These are phyloP conservation scores for Forsythia viridissima DNA, from an alignment of 257 asterid species.

Conservation along the genomic window DNA sequence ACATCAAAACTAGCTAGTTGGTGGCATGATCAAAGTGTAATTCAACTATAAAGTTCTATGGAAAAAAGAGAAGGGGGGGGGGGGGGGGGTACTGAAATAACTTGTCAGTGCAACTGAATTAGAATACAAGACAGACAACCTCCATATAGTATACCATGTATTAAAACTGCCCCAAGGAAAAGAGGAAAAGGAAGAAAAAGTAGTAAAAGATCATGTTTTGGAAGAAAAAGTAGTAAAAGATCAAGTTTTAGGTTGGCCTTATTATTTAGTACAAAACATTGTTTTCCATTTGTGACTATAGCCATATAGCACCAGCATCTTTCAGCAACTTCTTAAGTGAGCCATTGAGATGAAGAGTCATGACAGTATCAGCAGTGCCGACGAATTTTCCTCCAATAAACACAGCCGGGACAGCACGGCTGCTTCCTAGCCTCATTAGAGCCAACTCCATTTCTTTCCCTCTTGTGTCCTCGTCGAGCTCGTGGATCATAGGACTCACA, in stretches of 20 bases:
- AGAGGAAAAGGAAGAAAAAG: not conserved
- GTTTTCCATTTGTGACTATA: slow-evolving; percentile 25
- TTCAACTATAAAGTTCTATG: no score
- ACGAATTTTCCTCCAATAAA: slow-evolving; percentile 66
- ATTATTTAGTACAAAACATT: not conserved
- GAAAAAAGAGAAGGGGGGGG: no score
- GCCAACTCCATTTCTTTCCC: slow-evolving; percentile 20
- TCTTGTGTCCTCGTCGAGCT: slow-evolving; percentile 18
- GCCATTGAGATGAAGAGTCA: slow-evolving; percentile 75
- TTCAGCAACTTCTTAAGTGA: slow-evolving; percentile 70
- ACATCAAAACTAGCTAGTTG: not conserved
- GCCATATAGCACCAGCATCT: slow-evolving; percentile 90
- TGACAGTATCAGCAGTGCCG: slow-evolving; percentile 64
- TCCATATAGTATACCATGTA: not conserved
- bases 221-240: not conserved
- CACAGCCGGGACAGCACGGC: slow-evolving; percentile 69
- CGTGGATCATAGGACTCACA: slow-evolving; percentile 25
- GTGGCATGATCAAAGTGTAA: no score
- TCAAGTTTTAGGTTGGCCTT: slow-evolving; percentile 1
- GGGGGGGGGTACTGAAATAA: no score
- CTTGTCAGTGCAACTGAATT: not conserved
- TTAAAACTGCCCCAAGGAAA: no score
- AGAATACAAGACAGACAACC: slow-evolving; percentile 6
- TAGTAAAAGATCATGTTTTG: not conserved
- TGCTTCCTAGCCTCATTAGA: slow-evolving; percentile 5